Evolutionary conservation across 257 asterid genomes (phyloP), one percentile per base, ranked within the genome.

Genomic region (Nicotiana obtusifolia): DNA sequence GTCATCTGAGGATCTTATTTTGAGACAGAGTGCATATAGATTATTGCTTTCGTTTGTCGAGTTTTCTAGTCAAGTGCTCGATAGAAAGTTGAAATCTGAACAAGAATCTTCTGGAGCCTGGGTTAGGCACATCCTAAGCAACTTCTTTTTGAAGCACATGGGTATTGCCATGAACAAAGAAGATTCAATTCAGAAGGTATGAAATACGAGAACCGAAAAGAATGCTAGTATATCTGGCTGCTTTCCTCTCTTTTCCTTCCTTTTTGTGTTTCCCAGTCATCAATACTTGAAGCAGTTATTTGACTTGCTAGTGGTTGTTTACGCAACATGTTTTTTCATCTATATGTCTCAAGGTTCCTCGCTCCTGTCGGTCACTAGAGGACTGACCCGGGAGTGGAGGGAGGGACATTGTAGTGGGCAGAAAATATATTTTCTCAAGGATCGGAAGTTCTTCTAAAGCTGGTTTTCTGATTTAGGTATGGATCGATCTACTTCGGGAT

Each of bases 401-500:
- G 78, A 71, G 78, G 78, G 59, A 41, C 35, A 41, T 44, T 35
- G 71, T 17, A 57, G 78, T 10, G 54, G 47, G 78, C 78, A 71
- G 78, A 30, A 22, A 44, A 44, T 71, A 11, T 49, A 49, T 49
- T 16, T 75, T 22, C 62, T 47, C 62, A 49, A 15, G 41, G 80
- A 49, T 49, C 16, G 24, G 26, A 49, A 53, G 13, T 75, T 35
- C n/a, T 76, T 65, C 66, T 81, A 17, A 76, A 37, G 71, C 52
- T 66, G 19, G 60, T 71, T 80, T 80, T 80, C 77, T 84, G 78
- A 24, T 85, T 82, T 86, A 95, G 99, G 91, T 90, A 66, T 95
- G 99, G 99, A 86, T 94, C 85, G 97, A 94, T 86, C 86, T 95
- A 84, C 95, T 95, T 75, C 86, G 91, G 76, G 96, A 87, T 87